These are phyloP conservation scores for Chloris gayana DNA, from an alignment of 176 grass and related monocot species.

Conservation along the genomic window DNA sequence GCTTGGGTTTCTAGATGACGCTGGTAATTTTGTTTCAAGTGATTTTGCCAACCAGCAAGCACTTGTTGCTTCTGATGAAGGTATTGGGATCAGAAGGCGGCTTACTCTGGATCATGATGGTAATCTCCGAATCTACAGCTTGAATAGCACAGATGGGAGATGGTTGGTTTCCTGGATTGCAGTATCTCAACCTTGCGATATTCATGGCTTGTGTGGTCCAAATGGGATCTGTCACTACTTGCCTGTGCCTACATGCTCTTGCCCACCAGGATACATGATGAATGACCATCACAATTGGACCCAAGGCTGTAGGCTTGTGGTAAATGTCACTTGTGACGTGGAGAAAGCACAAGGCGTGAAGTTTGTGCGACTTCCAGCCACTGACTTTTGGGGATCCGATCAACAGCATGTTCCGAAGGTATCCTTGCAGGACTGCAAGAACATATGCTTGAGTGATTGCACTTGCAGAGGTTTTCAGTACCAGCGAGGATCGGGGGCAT, in stretches of 20 bases:
- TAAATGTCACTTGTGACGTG: neutral
- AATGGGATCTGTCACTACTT: conserved; percentile 23
- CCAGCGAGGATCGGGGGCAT: conserved; percentile 11
- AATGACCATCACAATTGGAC: conserved; percentile 28
- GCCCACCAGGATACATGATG: conserved; percentile 44
- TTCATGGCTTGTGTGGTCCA: conserved; percentile 29
- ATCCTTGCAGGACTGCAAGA: conserved; percentile 15
- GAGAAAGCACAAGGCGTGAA: neutral
- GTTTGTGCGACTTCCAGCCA: conserved; percentile 1
- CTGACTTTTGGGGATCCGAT: conserved; percentile 15
- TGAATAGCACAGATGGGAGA: conserved; percentile 1
- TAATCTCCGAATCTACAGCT: conserved; percentile 43
- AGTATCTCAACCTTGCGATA: conserved; percentile 24
- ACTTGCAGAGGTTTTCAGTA: conserved; percentile 23
- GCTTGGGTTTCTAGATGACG: neutral
- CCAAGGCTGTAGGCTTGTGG: neutral
- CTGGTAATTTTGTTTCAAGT: neutral
- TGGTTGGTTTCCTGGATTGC: conserved; percentile 54
- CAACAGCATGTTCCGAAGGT: neutral
- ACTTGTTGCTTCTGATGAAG: conserved; percentile 7
- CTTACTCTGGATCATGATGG: conserved; percentile 37
- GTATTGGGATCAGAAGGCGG: conserved; percentile 2
- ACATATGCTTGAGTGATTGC: conserved; percentile 18
- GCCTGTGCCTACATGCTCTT: conserved; percentile 29
- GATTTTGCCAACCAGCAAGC: conserved; percentile 24